Percentiles rank a stretch among this genome's conserved stretches.
Evolutionary conservation across 2,329 filamentous ascomycete species (phyloP).

Genomic region (Colletotrichum orchidophilum): DNA sequence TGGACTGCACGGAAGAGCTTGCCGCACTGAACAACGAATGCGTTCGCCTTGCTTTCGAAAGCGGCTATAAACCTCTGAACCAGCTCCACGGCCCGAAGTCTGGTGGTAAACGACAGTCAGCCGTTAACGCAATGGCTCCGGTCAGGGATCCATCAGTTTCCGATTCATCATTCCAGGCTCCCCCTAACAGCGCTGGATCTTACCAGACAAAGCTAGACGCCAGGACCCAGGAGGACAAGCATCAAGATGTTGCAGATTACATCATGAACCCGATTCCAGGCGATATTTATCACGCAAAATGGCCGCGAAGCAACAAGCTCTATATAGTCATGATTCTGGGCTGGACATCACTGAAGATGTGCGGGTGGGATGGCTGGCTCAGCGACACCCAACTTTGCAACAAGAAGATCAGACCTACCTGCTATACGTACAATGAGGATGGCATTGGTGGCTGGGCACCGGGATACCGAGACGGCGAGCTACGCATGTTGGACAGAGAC

Average conservation of each 20-base stretch:
- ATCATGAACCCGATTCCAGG: constrained; percentile 33
- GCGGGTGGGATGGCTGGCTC: constrained; percentile 24
- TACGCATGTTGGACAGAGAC: constrained; percentile 21
- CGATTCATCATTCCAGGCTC: not conserved
- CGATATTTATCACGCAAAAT: constrained; percentile 32
- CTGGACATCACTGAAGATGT: constrained; percentile 30
- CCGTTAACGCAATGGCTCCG: not conserved
- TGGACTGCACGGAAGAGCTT: constrained; percentile 31
- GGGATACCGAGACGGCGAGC: constrained; percentile 32
- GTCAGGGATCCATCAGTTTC: not conserved
- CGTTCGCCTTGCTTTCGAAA: constrained; percentile 29
- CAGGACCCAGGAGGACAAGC: not conserved
- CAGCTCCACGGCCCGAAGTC: constrained; percentile 29
- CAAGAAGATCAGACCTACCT: constrained; percentile 19
- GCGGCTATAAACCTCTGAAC: constrained; percentile 34
- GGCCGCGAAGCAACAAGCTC: constrained; percentile 24
- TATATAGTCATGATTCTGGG: constrained; percentile 35
- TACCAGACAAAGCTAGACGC: not conserved
- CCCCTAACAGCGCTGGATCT: not conserved
- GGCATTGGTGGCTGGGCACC: constrained; percentile 33
- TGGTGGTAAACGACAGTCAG: constrained; percentile 26
- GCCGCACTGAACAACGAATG: constrained; percentile 32
- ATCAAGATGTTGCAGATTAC: not conserved
- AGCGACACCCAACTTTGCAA: constrained; percentile 15
- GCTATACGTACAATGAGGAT: constrained; percentile 30